A percentile compares a stretch with the other conserved stretches of the same genome.
Conservation (phyloP, 2,329 filamentous ascomycete genomes). For the Colletotrichum gigasporum region DNA sequence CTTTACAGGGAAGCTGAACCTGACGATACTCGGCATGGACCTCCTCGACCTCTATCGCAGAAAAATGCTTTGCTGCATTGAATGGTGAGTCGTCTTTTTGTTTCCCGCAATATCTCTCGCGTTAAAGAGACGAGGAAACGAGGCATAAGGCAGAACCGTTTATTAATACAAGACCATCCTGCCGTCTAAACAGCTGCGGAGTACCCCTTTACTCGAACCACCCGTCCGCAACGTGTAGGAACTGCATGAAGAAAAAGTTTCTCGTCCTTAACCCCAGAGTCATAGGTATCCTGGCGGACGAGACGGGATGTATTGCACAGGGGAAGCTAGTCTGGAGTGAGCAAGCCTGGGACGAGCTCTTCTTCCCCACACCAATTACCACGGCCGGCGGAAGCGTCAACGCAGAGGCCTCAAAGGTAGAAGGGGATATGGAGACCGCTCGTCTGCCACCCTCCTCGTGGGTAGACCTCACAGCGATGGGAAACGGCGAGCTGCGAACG, state of each 20-base stretch:
- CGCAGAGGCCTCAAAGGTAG: slow-evolving; percentile 33
- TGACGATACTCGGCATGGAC: slow-evolving; percentile 43
- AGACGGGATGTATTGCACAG: slow-evolving; percentile 61
- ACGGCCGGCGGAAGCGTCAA: slow-evolving; percentile 48
- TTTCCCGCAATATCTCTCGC: not conserved
- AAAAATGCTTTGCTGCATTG: slow-evolving; percentile 48
- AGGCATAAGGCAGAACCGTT: too few species aligned
- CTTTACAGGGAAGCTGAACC: slow-evolving; percentile 51
- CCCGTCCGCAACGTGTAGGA: slow-evolving; percentile 45
- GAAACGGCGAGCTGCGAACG: slow-evolving; percentile 51
- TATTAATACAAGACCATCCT: not conserved
- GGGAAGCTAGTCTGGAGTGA: slow-evolving; percentile 64
- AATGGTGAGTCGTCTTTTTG: slow-evolving; percentile 45
- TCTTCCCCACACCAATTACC: slow-evolving; percentile 37
- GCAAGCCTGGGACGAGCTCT: slow-evolving; percentile 57
- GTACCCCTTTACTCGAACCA: slow-evolving; percentile 63
- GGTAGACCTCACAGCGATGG: slow-evolving; percentile 36
- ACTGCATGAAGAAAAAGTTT: slow-evolving; percentile 42
- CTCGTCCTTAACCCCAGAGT: slow-evolving; percentile 51
- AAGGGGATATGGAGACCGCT: not conserved
- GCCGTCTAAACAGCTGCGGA: slow-evolving; percentile 65
- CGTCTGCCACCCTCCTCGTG: slow-evolving; percentile 42
- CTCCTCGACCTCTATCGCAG: slow-evolving; percentile 42
- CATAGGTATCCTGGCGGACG: slow-evolving; percentile 55
- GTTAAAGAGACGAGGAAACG: not conserved